These are phyloP conservation scores for Themeda triandra DNA, from an alignment of 176 grass and related monocot genomes.

Conservation along the genomic window DNA sequence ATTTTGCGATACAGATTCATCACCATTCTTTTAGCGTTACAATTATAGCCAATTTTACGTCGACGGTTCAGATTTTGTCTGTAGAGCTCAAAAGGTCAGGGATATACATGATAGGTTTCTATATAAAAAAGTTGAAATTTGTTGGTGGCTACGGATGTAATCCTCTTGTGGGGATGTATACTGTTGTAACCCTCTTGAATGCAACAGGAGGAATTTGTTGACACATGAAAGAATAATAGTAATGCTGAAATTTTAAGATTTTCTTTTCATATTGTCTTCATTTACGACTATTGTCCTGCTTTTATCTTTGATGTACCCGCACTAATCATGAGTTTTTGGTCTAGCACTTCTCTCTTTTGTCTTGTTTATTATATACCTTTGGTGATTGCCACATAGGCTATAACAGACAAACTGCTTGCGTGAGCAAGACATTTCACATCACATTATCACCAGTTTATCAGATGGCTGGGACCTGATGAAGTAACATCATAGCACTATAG, in stretches of 20 bases:
- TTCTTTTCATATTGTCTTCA: background rate
- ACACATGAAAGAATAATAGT: constrained; percentile 14
- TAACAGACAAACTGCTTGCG: background rate
- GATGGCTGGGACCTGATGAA: background rate
- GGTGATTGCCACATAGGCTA: background rate
- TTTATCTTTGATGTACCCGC: background rate
- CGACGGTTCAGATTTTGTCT: constrained; percentile 18
- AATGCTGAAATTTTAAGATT: background rate
- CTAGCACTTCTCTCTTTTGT: background rate
- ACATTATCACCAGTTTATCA: background rate
- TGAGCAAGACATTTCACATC: background rate
- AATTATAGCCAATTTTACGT: constrained; percentile 19
- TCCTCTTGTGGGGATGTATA: background rate
- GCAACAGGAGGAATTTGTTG: constrained; percentile 18
- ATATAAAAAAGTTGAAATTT: constrained; percentile 27
- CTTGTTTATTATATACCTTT: background rate
- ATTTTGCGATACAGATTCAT: constrained; percentile 25
- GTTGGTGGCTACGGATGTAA: background rate
- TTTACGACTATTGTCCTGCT: background rate
- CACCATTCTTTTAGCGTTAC: constrained; percentile 30
- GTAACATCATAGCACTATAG: background rate
- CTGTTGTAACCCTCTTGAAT: constrained; percentile 33
- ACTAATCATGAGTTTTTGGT: background rate
- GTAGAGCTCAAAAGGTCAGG: constrained; percentile 40
- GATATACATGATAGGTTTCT: constrained; percentile 35